These are phyloP conservation scores for Calophaca sinica DNA, from an alignment of 306 rosid genomes.

Conservation along the genomic window DNA sequence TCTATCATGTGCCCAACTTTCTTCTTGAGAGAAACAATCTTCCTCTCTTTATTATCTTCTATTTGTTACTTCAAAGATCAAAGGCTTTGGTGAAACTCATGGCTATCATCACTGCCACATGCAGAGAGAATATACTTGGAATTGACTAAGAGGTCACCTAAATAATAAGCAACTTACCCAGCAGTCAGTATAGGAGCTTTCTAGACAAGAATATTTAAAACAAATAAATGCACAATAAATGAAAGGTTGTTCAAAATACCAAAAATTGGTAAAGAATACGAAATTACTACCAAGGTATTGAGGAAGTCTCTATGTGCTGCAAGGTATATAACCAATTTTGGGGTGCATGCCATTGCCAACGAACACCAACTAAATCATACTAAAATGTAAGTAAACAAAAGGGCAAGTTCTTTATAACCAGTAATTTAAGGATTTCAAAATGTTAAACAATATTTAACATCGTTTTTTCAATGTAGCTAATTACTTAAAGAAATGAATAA, in stretches of 20 bases:
- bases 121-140: neutral
- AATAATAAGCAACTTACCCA: neutral
- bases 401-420: neutral
- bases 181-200: neutral
- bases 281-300: neutral
- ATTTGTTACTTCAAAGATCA: constrained; percentile 1
- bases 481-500: too few relatives aligned
- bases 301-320: neutral
- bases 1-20: constrained; percentile 52
- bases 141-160: neutral
- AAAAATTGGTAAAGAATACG: constrained; percentile 26
- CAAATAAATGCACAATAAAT: constrained; percentile 15
- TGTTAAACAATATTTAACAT: too few relatives aligned
- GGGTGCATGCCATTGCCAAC: neutral
- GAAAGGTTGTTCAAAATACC: constrained; percentile 19
- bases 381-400: neutral
- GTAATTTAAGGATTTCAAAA: too few relatives aligned
- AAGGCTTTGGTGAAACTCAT: neutral
- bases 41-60: constrained; percentile 11
- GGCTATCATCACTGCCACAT: neutral
- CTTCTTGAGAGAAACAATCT: constrained; percentile 10
- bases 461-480: too few relatives aligned
- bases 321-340: constrained; percentile 29
- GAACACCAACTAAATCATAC: constrained; percentile 10
- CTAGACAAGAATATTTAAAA: constrained; percentile 20